Evolutionary conservation across 116 monocot genomes (phyloP), one percentile per base, ranked within the genome.

Genomic region (Trichopus zeylanicus): DNA sequence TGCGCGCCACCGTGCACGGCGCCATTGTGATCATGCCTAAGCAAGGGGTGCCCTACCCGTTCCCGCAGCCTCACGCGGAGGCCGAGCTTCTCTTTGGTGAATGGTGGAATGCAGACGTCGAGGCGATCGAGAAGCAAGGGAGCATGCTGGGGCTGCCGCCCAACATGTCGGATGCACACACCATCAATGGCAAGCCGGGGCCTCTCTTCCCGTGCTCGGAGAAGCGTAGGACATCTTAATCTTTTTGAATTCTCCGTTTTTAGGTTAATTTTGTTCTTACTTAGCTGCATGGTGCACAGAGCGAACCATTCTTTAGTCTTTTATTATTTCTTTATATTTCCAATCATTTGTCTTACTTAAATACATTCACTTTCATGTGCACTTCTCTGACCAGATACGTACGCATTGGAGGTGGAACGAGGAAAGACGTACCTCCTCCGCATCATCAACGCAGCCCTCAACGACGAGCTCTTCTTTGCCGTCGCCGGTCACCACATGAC

Each of bases 151-250:
- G 91, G 1, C 18, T 83, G 57, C 67, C 83, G 12, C 91, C 86
- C 4, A 70, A 66, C 57, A 73, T 75, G 57, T 91, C 91, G 0
- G 91, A 91, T 60, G 80, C 91, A 3, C 87, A 91, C 57, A 83
- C 83, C 13, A 91, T 91, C 70, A 91, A 91, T 53, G 88, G 92
- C 5, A 81, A 87, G 48, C 85, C 91, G 0, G 83, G 88, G 7
- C 84, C 78, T 53, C 75, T 81, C 21, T 81, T 78, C 48, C 78
- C 78, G 7, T 86, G 86, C 49, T 55, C 67, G 1, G 86, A 86
- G 24, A 81, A 73, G 57, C 65, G 85, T 81, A 68, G 52, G 67
- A 46, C 15, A 15, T 46, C 2, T 3, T 9, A 15, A 46, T 18
- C 46, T n/a, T n/a, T n/a, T n/a, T n/a, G n/a, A n/a, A n/a, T n/a